Conservation (phyloP, 768 basidiomycete genomes). For the Pulveroboletus frians region DNA sequence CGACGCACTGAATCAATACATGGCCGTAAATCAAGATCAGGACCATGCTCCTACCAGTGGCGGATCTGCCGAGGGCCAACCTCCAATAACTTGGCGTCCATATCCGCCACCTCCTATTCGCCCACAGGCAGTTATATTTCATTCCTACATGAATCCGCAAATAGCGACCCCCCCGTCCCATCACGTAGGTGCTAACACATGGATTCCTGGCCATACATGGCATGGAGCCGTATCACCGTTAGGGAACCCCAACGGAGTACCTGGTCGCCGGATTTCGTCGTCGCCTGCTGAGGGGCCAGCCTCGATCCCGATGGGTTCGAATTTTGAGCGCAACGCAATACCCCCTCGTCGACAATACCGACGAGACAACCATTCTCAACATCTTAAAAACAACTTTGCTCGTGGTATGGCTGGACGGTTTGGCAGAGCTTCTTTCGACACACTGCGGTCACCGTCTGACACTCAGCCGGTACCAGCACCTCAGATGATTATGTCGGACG, state of each 20-base stretch:
- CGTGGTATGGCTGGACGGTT: constrained; percentile 21
- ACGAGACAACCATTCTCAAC: constrained; percentile 26
- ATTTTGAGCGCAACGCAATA: constrained; percentile 18
- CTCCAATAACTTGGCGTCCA: constrained; percentile 31
- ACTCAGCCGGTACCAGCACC: constrained; percentile 4
- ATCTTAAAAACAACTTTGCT: constrained; percentile 23
- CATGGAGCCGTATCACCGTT: constrained; percentile 17
- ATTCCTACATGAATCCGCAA: constrained; percentile 26
- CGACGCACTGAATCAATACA: constrained; percentile 66
- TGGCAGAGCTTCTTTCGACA: constrained; percentile 14
- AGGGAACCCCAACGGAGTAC: constrained; percentile 11
- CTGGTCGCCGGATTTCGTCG: constrained; percentile 14
- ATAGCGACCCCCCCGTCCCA: constrained; percentile 15
- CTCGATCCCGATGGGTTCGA: constrained; percentile 10
- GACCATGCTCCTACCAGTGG: constrained; percentile 13
- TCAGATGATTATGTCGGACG: constrained; percentile 10
- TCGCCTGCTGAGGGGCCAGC: constrained; percentile 14
- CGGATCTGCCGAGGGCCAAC: constrained; percentile 26
- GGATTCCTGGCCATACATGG: constrained; percentile 26
- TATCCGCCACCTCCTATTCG: constrained; percentile 31
- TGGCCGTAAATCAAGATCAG: constrained; percentile 42
- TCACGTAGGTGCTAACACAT: constrained; percentile 17
- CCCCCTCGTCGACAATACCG: constrained; percentile 31
- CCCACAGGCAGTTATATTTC: constrained; percentile 29
- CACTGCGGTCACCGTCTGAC: constrained; percentile 17